Evolutionary conservation across 2,329 filamentous ascomycete genomes (phyloP).

Genomic region (Dothidotthia symphoricarpi): DNA sequence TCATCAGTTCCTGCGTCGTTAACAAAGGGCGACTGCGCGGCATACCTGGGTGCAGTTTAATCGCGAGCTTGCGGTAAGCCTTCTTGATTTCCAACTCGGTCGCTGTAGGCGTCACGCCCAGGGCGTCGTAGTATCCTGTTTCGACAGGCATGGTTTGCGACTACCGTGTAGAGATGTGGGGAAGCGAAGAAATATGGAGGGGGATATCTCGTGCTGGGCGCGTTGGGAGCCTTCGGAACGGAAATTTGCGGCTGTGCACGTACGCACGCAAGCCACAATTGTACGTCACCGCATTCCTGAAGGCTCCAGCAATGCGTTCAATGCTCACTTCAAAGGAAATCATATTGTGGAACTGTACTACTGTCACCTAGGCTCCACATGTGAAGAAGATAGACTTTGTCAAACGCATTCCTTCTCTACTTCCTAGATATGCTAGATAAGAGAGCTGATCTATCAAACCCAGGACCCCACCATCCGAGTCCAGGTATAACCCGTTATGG

Average conservation of each 20-base stretch:
- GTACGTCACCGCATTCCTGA: conserved; percentile 15
- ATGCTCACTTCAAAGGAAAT: too few relatives aligned
- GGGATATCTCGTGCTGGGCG: conserved; percentile 16
- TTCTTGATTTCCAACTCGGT: conserved; percentile 95
- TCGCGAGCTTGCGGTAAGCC: conserved; percentile 87
- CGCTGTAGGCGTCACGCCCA: conserved; percentile 80
- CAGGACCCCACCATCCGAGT: conserved; percentile 20
- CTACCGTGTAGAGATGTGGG: conserved; percentile 2
- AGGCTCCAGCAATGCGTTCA: neutral
- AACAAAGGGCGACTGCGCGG: conserved; percentile 24
- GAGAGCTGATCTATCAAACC: conserved; percentile 31
- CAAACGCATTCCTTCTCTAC: conserved; percentile 10
- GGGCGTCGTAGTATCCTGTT: conserved; percentile 81
- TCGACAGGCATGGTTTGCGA: conserved; percentile 72
- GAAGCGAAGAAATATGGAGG: conserved; percentile 5
- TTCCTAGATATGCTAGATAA: conserved; percentile 30
- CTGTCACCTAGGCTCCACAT: too few relatives aligned
- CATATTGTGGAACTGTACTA: too few relatives aligned
- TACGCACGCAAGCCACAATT: conserved; percentile 10
- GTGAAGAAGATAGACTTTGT: neutral
- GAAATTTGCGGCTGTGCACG: conserved; percentile 10
- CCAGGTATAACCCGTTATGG: conserved; percentile 28
- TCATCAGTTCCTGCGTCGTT: conserved; percentile 7
- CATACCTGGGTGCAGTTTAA: conserved; percentile 82
- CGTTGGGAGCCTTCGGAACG: conserved; percentile 9